phyloP scores from a whole-genome alignment of 306 rosid genomes.

The Quercus alba region DNA sequence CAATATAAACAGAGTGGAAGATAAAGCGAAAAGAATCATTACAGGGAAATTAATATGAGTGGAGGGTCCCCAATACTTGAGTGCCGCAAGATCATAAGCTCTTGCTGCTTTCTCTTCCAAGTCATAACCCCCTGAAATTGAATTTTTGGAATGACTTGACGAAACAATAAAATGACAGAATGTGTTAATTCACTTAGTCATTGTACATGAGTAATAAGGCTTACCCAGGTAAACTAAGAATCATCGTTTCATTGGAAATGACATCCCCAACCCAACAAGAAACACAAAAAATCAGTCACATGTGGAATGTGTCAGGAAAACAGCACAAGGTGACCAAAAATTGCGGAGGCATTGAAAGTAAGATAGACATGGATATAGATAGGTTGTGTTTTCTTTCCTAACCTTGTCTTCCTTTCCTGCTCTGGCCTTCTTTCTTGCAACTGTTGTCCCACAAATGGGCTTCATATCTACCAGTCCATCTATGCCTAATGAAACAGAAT shows the following conservation, averaged over 20 bases:
- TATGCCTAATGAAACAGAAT: conserved; percentile 56
- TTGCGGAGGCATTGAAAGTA: conserved; percentile 9
- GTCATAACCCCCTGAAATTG: conserved; percentile 85
- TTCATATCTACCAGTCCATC: conserved; percentile 97
- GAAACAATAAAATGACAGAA: neutral
- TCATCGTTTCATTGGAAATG: conserved; percentile 27
- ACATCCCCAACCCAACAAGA: conserved; percentile 33
- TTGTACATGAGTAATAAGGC: conserved; percentile 14
- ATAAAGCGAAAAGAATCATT: conserved; percentile 19
- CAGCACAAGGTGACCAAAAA: conserved; percentile 10
- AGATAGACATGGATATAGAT: conserved; percentile 4
- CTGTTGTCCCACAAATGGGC: conserved; percentile 97
- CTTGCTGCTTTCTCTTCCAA: conserved; percentile 95
- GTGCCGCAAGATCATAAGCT: conserved; percentile 93
- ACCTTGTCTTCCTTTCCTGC: conserved; percentile 99
- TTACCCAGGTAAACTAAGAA: conserved; percentile 87
- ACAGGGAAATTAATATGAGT: conserved; percentile 91
- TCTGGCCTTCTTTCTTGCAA: conserved; percentile 93
- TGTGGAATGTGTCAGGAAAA: neutral
- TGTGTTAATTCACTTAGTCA: conserved; percentile 3
- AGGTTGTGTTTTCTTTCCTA: conserved; percentile 6
- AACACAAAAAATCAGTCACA: conserved; percentile 20
- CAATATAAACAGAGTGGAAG: conserved; percentile 13
- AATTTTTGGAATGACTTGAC: conserved; percentile 38
- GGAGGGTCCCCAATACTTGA: conserved; percentile 98